Conservation (phyloP, 2,329 filamentous ascomycete genomes). For the Chalaropsis ovoidea region DNA sequence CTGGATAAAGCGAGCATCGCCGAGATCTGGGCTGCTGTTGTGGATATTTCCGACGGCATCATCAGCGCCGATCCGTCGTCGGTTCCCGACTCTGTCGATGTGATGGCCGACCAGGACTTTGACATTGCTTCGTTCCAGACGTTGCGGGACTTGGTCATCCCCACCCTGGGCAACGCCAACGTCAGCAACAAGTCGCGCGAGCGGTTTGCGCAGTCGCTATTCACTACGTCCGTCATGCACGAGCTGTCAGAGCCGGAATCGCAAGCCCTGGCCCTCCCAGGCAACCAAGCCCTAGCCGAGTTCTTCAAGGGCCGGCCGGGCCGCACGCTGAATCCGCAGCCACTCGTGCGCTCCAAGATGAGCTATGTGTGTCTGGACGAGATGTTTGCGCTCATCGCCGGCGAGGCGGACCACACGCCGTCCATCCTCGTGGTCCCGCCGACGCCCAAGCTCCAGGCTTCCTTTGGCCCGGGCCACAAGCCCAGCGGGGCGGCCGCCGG, state of each 20-base stretch:
- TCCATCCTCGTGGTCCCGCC: constrained; percentile 37
- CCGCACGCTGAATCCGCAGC: constrained; percentile 57
- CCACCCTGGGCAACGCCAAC: constrained; percentile 54
- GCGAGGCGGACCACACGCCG: constrained; percentile 36
- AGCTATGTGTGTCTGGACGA: constrained; percentile 72
- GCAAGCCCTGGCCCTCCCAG: constrained; percentile 31
- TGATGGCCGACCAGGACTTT: constrained; percentile 59
- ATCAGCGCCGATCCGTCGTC: constrained; percentile 47
- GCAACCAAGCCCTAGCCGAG: constrained; percentile 30
- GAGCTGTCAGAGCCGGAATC: constrained; percentile 39
- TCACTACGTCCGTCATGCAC: constrained; percentile 74
- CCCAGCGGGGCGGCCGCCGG: constrained; percentile 26
- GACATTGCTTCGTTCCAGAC: constrained; percentile 66
- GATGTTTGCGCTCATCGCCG: constrained; percentile 58
- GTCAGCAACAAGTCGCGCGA: constrained; percentile 59
- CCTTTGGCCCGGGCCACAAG: constrained; percentile 5
- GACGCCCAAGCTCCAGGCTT: constrained; percentile 34
- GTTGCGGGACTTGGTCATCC: constrained; percentile 62
- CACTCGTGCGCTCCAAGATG: constrained; percentile 59
- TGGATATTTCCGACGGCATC: constrained; percentile 57
- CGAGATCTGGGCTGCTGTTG: constrained; percentile 60
- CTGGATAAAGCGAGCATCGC: constrained; percentile 38
- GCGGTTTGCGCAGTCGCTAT: constrained; percentile 64
- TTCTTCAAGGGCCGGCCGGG: constrained; percentile 59
- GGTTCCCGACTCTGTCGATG: constrained; percentile 35